phyloP scores from a whole-genome alignment of 306 rosid species.

The Inga leiocalycina region DNA sequence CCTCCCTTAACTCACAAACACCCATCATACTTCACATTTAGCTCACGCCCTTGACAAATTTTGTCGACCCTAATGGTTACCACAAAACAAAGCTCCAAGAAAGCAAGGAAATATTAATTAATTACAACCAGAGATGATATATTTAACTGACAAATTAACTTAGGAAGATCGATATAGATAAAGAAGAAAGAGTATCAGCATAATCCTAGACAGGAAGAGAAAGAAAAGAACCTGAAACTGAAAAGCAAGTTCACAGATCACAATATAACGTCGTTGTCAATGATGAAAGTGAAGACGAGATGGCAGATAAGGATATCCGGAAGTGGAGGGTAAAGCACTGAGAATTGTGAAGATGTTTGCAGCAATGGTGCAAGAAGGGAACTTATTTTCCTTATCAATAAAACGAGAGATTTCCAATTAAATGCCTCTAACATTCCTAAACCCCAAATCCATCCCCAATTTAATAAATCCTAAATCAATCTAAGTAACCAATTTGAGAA shows the following conservation, averaged over 20 bases:
- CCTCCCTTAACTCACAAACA: background rate
- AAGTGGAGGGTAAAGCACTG: background rate
- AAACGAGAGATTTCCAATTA: background rate
- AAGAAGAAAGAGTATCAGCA: background rate
- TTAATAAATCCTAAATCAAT: no score
- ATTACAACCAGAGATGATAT: background rate
- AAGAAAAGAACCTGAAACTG: constrained; percentile 26
- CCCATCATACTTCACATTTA: background rate
- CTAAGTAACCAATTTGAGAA: no score
- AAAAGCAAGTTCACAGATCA: background rate
- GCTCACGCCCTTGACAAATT: background rate
- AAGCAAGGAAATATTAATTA: background rate
- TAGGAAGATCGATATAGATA: background rate
- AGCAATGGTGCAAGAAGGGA: background rate
- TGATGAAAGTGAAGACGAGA: background rate
- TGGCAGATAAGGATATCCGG: background rate
- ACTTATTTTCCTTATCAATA: background rate
- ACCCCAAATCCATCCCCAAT: no score
- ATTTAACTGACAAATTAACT: background rate
- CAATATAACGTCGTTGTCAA: background rate
- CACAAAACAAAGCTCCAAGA: background rate
- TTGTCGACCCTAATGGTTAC: constrained; percentile 9
- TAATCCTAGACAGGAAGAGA: background rate
- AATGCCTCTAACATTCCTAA: no score
- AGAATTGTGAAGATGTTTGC: background rate